A percentile compares a stretch with the other conserved stretches of the same genome.
phyloP scores from a whole-genome alignment of 345 rosid genomes.

The Eucalyptus marginata region DNA sequence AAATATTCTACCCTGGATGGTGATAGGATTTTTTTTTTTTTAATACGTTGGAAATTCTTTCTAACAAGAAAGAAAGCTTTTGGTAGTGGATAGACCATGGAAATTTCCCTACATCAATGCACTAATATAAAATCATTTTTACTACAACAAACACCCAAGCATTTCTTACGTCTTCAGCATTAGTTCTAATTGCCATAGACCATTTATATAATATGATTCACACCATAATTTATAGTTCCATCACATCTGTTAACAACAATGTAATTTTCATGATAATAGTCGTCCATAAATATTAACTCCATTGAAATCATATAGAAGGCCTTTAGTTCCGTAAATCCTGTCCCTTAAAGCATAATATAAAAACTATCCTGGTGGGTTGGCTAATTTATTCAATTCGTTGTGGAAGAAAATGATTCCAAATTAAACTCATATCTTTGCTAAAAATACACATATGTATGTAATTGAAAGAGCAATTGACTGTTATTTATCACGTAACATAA shows the following conservation, averaged over 20 bases:
- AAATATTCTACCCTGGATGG: neutral
- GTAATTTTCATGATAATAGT: neutral
- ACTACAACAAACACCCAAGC: neutral
- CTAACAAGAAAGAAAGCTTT: neutral
- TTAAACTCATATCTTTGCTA: neutral
- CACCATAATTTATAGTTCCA: neutral
- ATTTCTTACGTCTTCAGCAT: neutral
- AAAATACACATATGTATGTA: neutral
- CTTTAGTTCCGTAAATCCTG: rapidly evolving
- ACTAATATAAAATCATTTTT: neutral
- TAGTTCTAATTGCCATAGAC: neutral
- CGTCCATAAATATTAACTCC: neutral
- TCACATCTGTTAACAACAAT: neutral
- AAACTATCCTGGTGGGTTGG: neutral
- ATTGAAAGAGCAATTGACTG: neutral
- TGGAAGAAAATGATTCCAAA: neutral
- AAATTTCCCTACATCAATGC: neutral
- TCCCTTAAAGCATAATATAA: neutral
- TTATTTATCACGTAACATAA: too few species aligned
- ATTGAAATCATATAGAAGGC: rapidly evolving
- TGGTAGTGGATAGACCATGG: neutral
- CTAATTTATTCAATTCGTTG: neutral
- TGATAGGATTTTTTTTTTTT: neutral
- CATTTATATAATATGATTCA: neutral
- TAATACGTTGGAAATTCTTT: neutral